Conservation (phyloP, 371 early-diverging fungal genomes). For the Mucor piriformis region DNA sequence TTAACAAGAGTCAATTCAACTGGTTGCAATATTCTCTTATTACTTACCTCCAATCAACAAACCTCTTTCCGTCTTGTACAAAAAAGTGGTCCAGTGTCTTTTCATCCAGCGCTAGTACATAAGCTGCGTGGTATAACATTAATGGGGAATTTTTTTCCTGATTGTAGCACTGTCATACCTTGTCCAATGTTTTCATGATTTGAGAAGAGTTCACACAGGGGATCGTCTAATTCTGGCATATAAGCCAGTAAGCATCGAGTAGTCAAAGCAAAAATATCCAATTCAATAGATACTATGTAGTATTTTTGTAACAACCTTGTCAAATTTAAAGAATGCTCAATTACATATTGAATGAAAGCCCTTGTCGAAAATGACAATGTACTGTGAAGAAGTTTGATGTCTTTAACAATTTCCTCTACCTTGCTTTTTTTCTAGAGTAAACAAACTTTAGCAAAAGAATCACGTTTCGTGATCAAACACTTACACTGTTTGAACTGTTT, state of each 20-base stretch:
- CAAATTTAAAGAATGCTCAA: background rate
- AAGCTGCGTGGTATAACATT: background rate
- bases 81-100: background rate
- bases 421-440: background rate
- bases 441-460: background rate
- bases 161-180: slow-evolving; percentile 8
- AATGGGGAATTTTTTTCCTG: too few species aligned
- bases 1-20: background rate
- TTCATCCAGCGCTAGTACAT: background rate
- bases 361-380: background rate
- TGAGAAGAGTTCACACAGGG: background rate
- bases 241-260: background rate
- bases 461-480: background rate
- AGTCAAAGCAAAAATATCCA: slow-evolving; percentile 5
- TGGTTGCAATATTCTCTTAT: background rate
- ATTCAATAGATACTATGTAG: background rate
- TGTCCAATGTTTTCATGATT: background rate
- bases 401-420: background rate
- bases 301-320: slow-evolving; percentile 1
- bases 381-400: background rate
- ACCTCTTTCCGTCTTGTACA: slow-evolving; percentile 3
- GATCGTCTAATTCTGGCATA: background rate
- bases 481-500: background rate
- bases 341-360: background rate
- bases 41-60: slow-evolving; percentile 5